phyloP scores from a whole-genome alignment of 75 land plant species.

The Picea glauca region DNA sequence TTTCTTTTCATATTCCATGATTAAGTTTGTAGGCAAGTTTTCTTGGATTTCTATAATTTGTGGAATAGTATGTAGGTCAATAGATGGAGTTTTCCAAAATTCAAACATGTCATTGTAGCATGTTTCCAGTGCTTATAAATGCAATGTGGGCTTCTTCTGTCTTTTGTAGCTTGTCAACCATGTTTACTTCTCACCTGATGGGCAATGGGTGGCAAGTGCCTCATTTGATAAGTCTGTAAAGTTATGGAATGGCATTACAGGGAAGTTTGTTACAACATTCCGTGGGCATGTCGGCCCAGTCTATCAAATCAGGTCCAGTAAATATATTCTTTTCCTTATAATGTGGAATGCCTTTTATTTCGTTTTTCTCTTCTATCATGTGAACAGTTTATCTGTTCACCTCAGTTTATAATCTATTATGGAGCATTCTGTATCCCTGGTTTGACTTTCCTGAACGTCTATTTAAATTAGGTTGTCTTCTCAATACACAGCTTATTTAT shows the following conservation, averaged over 20 bases:
- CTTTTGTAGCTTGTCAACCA: constrained; percentile 88
- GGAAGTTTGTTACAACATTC: constrained; percentile 86
- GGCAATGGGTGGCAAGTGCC: constrained; percentile 98
- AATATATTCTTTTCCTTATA: background rate
- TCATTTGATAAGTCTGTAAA: constrained; percentile 99
- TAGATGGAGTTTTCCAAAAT: background rate
- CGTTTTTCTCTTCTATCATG: background rate
- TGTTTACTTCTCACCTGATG: constrained; percentile 99
- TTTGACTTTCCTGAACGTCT: background rate
- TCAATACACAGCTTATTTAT: background rate
- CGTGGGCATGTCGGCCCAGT: constrained; percentile 99
- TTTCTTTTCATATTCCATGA: background rate
- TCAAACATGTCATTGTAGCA: background rate
- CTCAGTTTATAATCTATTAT: background rate
- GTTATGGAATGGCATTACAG: constrained; percentile 95
- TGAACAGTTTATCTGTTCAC: background rate
- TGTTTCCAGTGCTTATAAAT: background rate
- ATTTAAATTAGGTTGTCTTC: background rate
- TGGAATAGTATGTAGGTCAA: background rate
- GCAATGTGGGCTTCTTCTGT: background rate
- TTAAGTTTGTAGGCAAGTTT: background rate
- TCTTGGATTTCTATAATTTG: background rate
- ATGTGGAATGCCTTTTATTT: background rate
- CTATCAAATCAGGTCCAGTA: constrained; percentile 83
- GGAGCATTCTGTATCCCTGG: background rate